phyloP scores from a whole-genome alignment of 2,329 filamentous ascomycete species.

The Ceratocystis diversiconidia region DNA sequence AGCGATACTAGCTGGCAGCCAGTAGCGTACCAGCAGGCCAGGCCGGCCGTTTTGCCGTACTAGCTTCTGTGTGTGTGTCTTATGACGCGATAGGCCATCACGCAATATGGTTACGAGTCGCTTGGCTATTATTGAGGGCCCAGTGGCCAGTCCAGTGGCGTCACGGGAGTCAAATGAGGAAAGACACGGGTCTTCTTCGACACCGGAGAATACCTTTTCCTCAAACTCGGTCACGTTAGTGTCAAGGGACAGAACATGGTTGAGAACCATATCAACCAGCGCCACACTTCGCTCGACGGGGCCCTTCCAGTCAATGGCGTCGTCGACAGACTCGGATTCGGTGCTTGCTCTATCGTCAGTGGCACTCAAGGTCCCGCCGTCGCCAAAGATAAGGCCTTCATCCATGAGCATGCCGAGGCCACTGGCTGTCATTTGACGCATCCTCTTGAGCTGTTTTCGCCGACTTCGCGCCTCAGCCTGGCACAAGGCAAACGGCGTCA shows the following conservation, averaged over 20 bases:
- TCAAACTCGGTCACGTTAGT: conserved; percentile 49
- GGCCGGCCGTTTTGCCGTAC: conserved; percentile 60
- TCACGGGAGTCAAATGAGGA: conserved; percentile 24
- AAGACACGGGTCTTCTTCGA: conserved; percentile 47
- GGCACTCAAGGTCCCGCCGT: not conserved
- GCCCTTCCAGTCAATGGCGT: conserved; percentile 46
- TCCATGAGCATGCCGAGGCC: conserved; percentile 78
- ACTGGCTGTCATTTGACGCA: conserved; percentile 70
- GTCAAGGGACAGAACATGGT: conserved; percentile 52
- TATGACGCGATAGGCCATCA: conserved; percentile 53
- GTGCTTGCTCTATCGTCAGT: conserved; percentile 26
- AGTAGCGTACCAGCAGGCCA: conserved; percentile 64
- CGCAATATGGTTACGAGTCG: conserved; percentile 57
- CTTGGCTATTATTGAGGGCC: conserved; percentile 47
- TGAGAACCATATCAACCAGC: conserved; percentile 73
- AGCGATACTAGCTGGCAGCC: conserved; percentile 60
- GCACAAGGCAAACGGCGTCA: conserved; percentile 65
- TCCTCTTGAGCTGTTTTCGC: conserved; percentile 52
- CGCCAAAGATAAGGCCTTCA: conserved; percentile 60
- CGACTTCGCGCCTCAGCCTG: conserved; percentile 63
- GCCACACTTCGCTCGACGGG: conserved; percentile 67
- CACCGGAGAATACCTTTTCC: conserved; percentile 47
- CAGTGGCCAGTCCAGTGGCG: conserved; percentile 23
- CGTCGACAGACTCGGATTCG: conserved; percentile 24
- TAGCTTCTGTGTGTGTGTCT: conserved; percentile 38